phyloP scores from a whole-genome alignment of 208 protist species.

The Trypanosoma grayi region DNA sequence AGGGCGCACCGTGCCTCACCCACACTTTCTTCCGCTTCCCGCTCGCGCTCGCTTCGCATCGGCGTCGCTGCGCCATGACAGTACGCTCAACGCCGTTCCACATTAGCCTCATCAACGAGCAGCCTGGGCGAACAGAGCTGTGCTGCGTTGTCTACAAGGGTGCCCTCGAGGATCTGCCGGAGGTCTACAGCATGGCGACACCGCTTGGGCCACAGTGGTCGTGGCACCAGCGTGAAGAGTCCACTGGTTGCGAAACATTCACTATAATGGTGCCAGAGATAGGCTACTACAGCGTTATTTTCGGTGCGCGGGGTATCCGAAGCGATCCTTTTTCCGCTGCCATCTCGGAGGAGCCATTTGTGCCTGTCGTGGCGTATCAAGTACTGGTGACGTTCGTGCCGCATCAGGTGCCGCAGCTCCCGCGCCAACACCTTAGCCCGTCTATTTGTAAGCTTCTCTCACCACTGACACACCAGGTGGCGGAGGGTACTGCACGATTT shows the following conservation, averaged over 20 bases:
- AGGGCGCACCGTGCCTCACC: constrained; percentile 46
- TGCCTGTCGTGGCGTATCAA: constrained; percentile 68
- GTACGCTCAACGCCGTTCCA: constrained; percentile 62
- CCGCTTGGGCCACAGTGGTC: constrained; percentile 66
- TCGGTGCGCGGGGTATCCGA: constrained; percentile 68
- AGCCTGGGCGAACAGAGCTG: constrained; percentile 62
- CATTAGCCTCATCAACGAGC: constrained; percentile 52
- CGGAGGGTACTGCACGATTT: constrained; percentile 43
- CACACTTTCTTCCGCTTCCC: constrained; percentile 65
- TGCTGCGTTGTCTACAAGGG: constrained; percentile 71
- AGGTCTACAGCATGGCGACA: constrained; percentile 25
- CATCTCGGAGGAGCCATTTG: constrained; percentile 49
- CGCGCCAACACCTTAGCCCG: constrained; percentile 72
- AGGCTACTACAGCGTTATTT: constrained; percentile 69
- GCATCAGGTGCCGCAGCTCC: constrained; percentile 44
- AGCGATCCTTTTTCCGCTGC: constrained; percentile 58
- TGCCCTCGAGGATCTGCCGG: constrained; percentile 51
- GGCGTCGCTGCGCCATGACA: constrained; percentile 39
- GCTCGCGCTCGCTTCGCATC: constrained; percentile 44
- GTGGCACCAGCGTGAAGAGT: constrained; percentile 81
- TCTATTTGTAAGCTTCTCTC: constrained; percentile 66
- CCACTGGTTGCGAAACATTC: constrained; percentile 58
- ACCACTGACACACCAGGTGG: constrained; percentile 50
- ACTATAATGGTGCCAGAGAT: constrained; percentile 72
- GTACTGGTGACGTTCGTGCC: constrained; percentile 74